A percentile compares a stretch with the other conserved stretches of the same genome.
Conservation (phyloP, 2,329 filamentous ascomycete species). For the Cercospora berteroae region DNA sequence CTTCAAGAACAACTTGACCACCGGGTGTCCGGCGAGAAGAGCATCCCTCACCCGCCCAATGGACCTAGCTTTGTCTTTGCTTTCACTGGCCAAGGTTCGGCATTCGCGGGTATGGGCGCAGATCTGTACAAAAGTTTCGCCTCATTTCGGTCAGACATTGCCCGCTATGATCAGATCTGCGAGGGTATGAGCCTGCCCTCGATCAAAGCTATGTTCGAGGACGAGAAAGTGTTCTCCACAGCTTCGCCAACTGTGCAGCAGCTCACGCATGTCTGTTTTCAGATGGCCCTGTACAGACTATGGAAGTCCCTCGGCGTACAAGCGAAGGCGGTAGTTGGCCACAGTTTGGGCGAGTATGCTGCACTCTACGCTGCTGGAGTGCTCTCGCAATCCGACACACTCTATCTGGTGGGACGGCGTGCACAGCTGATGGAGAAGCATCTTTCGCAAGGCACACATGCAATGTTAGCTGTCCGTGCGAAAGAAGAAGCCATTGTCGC, state of each 20-base stretch:
- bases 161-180: conserved; percentile 33
- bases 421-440: conserved; percentile 27
- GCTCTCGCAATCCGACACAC: conserved; percentile 33
- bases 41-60: conserved; percentile 7
- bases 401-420: conserved; percentile 39
- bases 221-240: conserved; percentile 8
- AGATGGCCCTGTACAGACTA: conserved; percentile 42
- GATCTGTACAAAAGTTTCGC: conserved; percentile 34
- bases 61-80: conserved; percentile 37
- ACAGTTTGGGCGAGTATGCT: conserved; percentile 42
- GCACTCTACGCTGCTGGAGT: conserved; percentile 39
- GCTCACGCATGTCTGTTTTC: conserved; percentile 40
- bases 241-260: conserved; percentile 33
- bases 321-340: conserved; percentile 32
- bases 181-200: conserved; percentile 34
- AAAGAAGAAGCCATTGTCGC: conserved; percentile 4
- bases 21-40: conserved; percentile 1
- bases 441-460: conserved; percentile 15
- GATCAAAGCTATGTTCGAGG: conserved; percentile 30
- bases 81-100: conserved; percentile 43
- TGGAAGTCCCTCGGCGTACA: conserved; percentile 33
- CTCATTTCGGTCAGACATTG: conserved; percentile 36
- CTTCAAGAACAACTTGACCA: conserved; percentile 1
- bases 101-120: conserved; percentile 30
- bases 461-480: conserved; percentile 24